These are phyloP conservation scores for Diaporthe helianthi DNA, from an alignment of 2,329 filamentous ascomycete species.

Conservation along the genomic window DNA sequence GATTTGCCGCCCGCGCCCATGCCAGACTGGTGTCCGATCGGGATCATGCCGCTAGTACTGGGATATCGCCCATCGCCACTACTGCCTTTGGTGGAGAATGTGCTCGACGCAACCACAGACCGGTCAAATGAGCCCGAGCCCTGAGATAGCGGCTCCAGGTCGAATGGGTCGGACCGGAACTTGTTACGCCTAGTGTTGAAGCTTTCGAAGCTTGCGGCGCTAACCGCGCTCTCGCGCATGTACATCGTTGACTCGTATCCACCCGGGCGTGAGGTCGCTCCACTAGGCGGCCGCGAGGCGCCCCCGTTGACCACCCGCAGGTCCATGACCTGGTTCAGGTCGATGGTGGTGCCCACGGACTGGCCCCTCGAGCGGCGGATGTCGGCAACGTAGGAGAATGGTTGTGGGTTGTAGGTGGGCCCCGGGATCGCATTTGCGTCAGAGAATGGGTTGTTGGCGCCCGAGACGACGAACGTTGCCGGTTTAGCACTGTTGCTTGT, in stretches of 20 bases:
- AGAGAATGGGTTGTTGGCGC: slow-evolving; percentile 54
- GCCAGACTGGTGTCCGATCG: slow-evolving; percentile 34
- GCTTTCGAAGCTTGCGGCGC: slow-evolving; percentile 53
- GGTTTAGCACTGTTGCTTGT: slow-evolving; percentile 49
- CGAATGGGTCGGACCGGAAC: slow-evolving; percentile 70
- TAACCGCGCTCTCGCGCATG: slow-evolving; percentile 47
- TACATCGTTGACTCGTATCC: slow-evolving; percentile 35
- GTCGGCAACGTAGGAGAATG: slow-evolving; percentile 54
- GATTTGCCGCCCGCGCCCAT: slow-evolving; percentile 35
- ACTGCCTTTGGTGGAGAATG: slow-evolving; percentile 40
- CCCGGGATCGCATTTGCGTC: slow-evolving; percentile 54
- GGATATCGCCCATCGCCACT: slow-evolving; percentile 22
- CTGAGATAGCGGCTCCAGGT: slow-evolving; percentile 63
- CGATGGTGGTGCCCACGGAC: slow-evolving; percentile 46
- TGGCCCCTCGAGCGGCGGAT: slow-evolving; percentile 58
- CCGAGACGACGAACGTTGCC: slow-evolving; percentile 44
- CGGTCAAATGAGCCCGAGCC: slow-evolving; percentile 33
- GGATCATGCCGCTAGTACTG: slow-evolving; percentile 12
- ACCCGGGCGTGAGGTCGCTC: background rate
- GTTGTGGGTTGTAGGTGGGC: slow-evolving; percentile 39
- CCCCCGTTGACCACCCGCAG: slow-evolving; percentile 27
- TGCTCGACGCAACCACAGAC: slow-evolving; percentile 42
- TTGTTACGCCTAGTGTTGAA: slow-evolving; percentile 58
- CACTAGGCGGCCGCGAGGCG: slow-evolving; percentile 33
- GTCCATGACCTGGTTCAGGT: slow-evolving; percentile 37